Conservation (phyloP, 2,329 filamentous ascomycete genomes). For the Grosmannia serpens region DNA sequence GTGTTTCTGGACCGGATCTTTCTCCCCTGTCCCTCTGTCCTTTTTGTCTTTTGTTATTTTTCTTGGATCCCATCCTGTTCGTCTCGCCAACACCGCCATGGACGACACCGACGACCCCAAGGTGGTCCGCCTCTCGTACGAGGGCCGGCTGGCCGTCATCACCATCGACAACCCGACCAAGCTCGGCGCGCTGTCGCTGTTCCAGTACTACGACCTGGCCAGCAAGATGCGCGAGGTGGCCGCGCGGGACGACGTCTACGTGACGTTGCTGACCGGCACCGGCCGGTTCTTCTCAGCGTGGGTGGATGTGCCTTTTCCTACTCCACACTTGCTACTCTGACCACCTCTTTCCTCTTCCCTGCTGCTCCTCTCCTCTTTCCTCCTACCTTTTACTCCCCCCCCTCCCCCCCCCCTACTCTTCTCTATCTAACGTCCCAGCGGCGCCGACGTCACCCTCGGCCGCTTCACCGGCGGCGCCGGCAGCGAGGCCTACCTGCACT, state of each 20-base stretch:
- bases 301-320: conserved; percentile 17
- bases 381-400: neutral
- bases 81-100: neutral
- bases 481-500: conserved; percentile 34
- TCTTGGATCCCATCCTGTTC: neutral
- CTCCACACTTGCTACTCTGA: neutral
- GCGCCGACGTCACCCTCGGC: conserved; percentile 61
- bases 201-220: conserved; percentile 68
- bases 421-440: conserved; percentile 34
- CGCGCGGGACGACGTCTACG: conserved; percentile 63
- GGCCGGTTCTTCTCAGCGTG: conserved; percentile 87
- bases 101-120: neutral
- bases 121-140: conserved; percentile 48
- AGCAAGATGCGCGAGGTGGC: conserved; percentile 67
- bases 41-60: neutral
- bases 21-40: neutral
- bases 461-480: conserved; percentile 21
- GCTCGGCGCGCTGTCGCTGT: conserved; percentile 67
- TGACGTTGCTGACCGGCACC: conserved; percentile 75
- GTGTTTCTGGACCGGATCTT: neutral
- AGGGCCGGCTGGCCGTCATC: conserved; percentile 65
- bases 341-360: neutral
- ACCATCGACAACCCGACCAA: conserved; percentile 78
- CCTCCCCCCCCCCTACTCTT: neutral
- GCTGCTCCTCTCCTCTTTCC: neutral